Percentiles rank a stretch among this genome's conserved stretches.
phyloP scores from a whole-genome alignment of 495 filamentous ascomycete genomes.

The Penicillium lagena region DNA sequence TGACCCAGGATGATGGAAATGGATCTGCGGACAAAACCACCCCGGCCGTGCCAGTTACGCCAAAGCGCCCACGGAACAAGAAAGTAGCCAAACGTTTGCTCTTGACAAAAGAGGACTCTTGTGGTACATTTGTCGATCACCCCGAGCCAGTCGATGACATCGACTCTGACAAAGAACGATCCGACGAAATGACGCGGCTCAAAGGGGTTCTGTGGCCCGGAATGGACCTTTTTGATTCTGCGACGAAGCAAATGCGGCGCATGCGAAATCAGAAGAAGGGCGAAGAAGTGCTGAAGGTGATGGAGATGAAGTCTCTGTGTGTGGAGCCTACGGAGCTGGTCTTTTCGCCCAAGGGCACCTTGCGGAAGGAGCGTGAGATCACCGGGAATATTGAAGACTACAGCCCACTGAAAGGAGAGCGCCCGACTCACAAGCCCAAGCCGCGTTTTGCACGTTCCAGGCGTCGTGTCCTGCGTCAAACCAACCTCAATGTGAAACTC shows the following conservation, averaged over 20 bases:
- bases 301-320: slow-evolving; percentile 58
- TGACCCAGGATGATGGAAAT: slow-evolving; percentile 9
- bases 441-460: slow-evolving; percentile 21
- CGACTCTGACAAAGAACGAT: slow-evolving; percentile 22
- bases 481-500: slow-evolving; percentile 25
- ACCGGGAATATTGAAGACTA: slow-evolving; percentile 48
- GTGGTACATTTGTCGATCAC: slow-evolving; percentile 5
- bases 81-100: not conserved
- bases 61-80: slow-evolving; percentile 7
- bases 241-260: slow-evolving; percentile 66
- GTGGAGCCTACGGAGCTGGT: slow-evolving; percentile 70
- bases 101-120: slow-evolving; percentile 1
- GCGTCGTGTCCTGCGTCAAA: slow-evolving; percentile 14
- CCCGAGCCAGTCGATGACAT: not conserved
- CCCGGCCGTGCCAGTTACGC: slow-evolving; percentile 13
- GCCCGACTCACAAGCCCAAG: slow-evolving; percentile 35
- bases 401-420: slow-evolving; percentile 43
- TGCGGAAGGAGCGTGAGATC: slow-evolving; percentile 51
- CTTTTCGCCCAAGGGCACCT: slow-evolving; percentile 49
- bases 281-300: slow-evolving; percentile 57
- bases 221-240: slow-evolving; percentile 86
- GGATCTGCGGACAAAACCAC: slow-evolving; percentile 4
- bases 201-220: slow-evolving; percentile 78
- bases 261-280: slow-evolving; percentile 87
- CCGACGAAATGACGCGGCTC: slow-evolving; percentile 43